These are phyloP conservation scores for Capsella bursapastoris DNA, from an alignment of 345 rosid genomes.

Conservation along the genomic window DNA sequence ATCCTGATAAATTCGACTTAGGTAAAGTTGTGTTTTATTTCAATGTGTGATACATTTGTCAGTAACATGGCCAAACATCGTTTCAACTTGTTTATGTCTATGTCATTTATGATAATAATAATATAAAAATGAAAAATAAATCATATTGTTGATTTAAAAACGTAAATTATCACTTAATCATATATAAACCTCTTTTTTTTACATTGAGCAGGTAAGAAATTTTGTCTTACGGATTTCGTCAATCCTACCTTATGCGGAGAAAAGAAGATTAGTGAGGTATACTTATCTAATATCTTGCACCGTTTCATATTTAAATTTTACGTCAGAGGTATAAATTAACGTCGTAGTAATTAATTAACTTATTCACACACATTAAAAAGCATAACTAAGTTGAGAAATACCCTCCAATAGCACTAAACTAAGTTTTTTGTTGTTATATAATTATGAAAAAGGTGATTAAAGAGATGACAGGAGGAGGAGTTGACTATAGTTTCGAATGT, in stretches of 20 bases:
- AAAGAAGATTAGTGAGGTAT: constrained; percentile 54
- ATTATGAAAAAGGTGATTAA: constrained; percentile 32
- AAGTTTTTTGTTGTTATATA: no score
- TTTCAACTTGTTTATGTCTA: no score
- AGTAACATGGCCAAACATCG: no score
- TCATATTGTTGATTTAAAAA: not conserved
- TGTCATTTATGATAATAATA: no score
- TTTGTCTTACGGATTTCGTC: constrained; percentile 70
- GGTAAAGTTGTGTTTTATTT: constrained; percentile 40
- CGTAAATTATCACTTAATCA: not conserved
- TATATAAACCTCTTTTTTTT: not conserved
- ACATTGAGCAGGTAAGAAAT: constrained; percentile 52
- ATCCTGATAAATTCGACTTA: constrained; percentile 60
- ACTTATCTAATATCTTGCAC: not conserved
- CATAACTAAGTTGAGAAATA: not conserved
- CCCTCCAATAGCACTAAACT: no score
- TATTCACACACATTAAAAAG: not conserved
- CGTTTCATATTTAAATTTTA: not conserved
- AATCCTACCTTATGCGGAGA: constrained; percentile 60
- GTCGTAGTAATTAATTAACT: no score
- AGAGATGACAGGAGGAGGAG: constrained; percentile 70
- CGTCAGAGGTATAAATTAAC: no score
- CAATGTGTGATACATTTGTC: no score
- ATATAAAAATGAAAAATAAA: not conserved
- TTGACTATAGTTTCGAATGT: constrained; percentile 80